These are phyloP conservation scores for Draba incana DNA, from an alignment of 345 rosid species.

Conservation along the genomic window DNA sequence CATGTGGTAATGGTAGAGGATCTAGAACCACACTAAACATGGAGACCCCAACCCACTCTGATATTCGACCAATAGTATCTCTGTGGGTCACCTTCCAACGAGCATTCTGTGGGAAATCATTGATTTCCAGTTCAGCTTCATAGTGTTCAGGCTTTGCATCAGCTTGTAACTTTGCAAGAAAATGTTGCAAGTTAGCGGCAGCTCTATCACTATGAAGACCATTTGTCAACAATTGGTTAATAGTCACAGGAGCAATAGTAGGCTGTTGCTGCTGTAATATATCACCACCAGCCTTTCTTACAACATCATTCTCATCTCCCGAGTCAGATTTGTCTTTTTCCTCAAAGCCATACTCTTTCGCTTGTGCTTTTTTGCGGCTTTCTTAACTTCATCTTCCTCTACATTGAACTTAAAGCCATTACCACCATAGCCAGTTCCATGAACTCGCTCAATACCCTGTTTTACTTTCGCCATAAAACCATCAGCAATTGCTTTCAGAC, in stretches of 20 bases:
- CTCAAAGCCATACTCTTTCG: constrained; percentile 84
- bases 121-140: constrained; percentile 83
- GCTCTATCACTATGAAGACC: constrained; percentile 52
- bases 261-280: too few species aligned
- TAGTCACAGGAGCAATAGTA: constrained; percentile 34
- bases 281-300: constrained; percentile 56
- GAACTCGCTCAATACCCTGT: constrained; percentile 85
- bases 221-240: constrained; percentile 46
- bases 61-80: constrained; percentile 81
- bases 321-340: constrained; percentile 89
- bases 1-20: too few species aligned
- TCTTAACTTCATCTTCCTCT: constrained; percentile 84
- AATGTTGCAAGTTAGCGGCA: too few species aligned
- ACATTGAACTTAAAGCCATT: constrained; percentile 88
- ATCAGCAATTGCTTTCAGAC: constrained; percentile 74
- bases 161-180: constrained; percentile 71
- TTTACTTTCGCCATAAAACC: constrained; percentile 77
- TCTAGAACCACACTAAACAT: too few species aligned
- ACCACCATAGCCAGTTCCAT: constrained; percentile 89
- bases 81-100: constrained; percentile 90
- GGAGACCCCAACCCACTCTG: constrained; percentile 86
- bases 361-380: constrained; percentile 85
- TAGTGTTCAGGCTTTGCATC: constrained; percentile 87
- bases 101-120: constrained; percentile 88
- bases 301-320: constrained; percentile 82